phyloP scores from a whole-genome alignment of 2,329 filamentous ascomycete species.

The Diaporthe ampelina region DNA sequence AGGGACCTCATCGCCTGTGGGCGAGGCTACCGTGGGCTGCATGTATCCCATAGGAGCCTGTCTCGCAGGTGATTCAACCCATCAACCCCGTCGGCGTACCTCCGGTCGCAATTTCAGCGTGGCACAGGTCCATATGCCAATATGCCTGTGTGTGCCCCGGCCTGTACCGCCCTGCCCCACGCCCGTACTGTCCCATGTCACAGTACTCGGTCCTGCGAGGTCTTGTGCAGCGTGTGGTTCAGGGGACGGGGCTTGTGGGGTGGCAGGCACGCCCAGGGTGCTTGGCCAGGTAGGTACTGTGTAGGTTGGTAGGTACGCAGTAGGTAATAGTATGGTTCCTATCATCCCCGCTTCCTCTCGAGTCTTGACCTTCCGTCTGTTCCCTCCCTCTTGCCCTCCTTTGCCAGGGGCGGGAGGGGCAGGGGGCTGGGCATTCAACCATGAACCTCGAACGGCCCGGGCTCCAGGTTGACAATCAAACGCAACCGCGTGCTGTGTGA shows the following conservation, averaged over 20 bases:
- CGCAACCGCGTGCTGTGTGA: slow-evolving; percentile 4
- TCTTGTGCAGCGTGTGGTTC: neutral
- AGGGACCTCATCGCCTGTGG: neutral
- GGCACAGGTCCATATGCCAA: neutral
- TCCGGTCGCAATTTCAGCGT: slow-evolving; percentile 8
- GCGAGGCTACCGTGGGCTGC: neutral
- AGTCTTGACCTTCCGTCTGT: neutral
- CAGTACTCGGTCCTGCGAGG: neutral
- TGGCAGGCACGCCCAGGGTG: neutral
- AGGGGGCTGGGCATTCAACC: slow-evolving; percentile 1
- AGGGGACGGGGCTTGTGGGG: slow-evolving; percentile 26
- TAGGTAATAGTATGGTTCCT: no score
- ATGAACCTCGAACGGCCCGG: slow-evolving; percentile 31
- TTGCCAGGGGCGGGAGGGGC: slow-evolving; percentile 12
- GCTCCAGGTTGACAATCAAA: slow-evolving; percentile 37
- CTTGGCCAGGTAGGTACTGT: no score
- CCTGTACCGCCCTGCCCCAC: neutral
- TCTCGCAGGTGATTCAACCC: neutral
- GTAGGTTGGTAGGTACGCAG: no score
- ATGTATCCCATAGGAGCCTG: neutral
- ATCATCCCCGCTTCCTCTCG: neutral
- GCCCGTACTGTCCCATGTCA: neutral
- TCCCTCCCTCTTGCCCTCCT: neutral
- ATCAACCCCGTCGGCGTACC: neutral
- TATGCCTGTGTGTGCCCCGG: neutral